Evolutionary conservation across 192 early-diverging fungal species (phyloP).

Genomic region (Entophlyctis luteolus): DNA sequence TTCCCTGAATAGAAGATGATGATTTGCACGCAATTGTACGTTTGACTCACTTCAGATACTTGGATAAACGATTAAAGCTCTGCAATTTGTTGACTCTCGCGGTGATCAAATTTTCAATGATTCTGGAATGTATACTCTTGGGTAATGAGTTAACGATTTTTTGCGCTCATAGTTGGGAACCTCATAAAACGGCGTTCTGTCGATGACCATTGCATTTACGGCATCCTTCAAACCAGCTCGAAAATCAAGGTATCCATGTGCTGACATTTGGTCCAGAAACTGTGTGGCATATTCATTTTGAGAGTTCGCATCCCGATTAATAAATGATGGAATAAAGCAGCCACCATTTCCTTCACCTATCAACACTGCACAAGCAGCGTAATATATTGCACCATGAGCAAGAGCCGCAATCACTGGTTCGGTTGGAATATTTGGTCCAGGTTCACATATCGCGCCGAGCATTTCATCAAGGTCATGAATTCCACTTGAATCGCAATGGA

Average conservation of each 20-base stretch:
- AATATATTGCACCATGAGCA: constrained; percentile 31
- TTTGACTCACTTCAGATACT: constrained; percentile 20
- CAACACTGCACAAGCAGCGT: constrained; percentile 3
- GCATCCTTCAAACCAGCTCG: constrained; percentile 32
- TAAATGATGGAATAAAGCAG: constrained; percentile 1
- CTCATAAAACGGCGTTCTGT: constrained; percentile 52
- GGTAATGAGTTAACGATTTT: too few relatives aligned
- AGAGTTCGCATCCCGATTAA: not conserved
- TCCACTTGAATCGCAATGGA: not conserved
- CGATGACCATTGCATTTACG: constrained; percentile 44
- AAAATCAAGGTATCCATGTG: constrained; percentile 40
- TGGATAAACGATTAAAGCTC: constrained; percentile 23
- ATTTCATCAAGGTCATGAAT: not conserved
- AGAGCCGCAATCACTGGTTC: constrained; percentile 20
- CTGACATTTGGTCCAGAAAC: constrained; percentile 36
- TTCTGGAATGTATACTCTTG: constrained; percentile 48
- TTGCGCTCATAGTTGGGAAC: too few relatives aligned
- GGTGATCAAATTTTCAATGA: constrained; percentile 40
- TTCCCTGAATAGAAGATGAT: too few relatives aligned
- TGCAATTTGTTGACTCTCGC: constrained; percentile 15
- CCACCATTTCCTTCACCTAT: not conserved
- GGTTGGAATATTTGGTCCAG: not conserved
- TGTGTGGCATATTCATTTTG: not conserved
- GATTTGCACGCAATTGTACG: too few relatives aligned
- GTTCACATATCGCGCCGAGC: not conserved